Conservation (phyloP, 257 asterid genomes). For the Lycium barbarum region DNA sequence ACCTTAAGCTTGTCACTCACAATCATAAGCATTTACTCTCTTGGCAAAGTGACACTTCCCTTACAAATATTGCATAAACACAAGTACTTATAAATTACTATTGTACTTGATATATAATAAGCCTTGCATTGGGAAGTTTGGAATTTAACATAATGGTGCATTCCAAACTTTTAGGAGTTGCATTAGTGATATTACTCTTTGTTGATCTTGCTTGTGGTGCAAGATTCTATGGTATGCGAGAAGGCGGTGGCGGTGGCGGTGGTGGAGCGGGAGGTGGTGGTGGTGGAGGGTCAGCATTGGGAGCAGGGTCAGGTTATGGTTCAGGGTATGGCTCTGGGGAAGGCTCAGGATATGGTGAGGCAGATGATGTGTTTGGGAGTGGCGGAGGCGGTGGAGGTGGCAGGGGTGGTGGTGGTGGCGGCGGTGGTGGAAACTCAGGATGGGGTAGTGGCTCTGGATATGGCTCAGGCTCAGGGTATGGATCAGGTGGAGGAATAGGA, state of each 20-base stretch:
- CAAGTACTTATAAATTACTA: neutral
- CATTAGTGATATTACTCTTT: slow-evolving; percentile 51
- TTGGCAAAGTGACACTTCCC: neutral
- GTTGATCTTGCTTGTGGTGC: slow-evolving; percentile 61
- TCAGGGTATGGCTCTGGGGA: slow-evolving; percentile 40
- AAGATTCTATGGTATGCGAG: slow-evolving; percentile 46
- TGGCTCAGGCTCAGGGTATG: slow-evolving; percentile 58
- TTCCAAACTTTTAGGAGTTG: slow-evolving; percentile 45
- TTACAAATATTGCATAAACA: neutral
- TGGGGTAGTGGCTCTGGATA: slow-evolving; percentile 43
- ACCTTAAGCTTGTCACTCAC: neutral
- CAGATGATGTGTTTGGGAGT: slow-evolving; percentile 20
- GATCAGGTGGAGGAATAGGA: slow-evolving; percentile 45
- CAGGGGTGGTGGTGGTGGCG: slow-evolving; percentile 34
- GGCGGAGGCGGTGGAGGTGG: slow-evolving; percentile 41
- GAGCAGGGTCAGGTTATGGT: slow-evolving; percentile 34
- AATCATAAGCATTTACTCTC: slow-evolving; percentile 31
- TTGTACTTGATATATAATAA: neutral
- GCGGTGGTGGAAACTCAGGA: slow-evolving; percentile 41
- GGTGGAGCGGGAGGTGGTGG: slow-evolving; percentile 31
- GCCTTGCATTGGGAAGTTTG: slow-evolving; percentile 12
- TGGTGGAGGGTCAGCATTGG: slow-evolving; percentile 31
- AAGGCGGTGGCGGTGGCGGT: slow-evolving; percentile 31
- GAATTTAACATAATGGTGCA: slow-evolving; percentile 45
- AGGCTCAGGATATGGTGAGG: slow-evolving; percentile 42